phyloP scores from a whole-genome alignment of 2,329 filamentous ascomycete genomes.

The Verticillium klebahnii region DNA sequence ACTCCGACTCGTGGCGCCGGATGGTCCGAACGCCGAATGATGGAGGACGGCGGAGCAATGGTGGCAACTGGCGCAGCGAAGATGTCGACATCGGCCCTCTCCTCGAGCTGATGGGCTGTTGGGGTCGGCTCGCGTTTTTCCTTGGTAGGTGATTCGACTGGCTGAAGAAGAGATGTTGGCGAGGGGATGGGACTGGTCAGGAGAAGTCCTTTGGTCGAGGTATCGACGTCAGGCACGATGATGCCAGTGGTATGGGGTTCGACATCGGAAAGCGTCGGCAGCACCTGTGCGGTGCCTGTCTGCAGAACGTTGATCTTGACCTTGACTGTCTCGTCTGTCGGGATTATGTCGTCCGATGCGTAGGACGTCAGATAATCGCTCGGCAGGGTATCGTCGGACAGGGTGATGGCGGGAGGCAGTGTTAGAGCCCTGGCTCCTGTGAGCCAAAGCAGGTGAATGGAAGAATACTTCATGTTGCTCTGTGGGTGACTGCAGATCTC shows the following conservation, averaged over 20 bases:
- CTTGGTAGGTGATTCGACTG: not conserved
- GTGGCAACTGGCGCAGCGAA: not conserved
- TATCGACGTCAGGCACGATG: not conserved
- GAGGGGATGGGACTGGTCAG: not conserved
- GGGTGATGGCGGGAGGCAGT: not conserved
- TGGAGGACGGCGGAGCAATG: not conserved
- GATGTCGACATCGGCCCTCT: not conserved
- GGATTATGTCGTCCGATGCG: not conserved
- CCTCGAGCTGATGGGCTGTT: not conserved
- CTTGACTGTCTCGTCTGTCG: not conserved
- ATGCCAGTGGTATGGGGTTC: constrained; percentile 1
- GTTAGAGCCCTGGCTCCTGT: not conserved
- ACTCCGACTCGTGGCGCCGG: not conserved
- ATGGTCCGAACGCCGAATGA: not conserved
- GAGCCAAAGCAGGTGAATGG: not conserved
- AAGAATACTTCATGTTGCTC: not conserved
- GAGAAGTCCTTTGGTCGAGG: not conserved
- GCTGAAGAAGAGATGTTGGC: constrained; percentile 1
- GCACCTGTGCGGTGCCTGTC: not conserved
- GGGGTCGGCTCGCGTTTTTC: not conserved
- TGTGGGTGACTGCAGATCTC: not conserved
- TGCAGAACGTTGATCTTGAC: not conserved
- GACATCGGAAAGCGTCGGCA: constrained; percentile 1
- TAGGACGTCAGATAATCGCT: not conserved
- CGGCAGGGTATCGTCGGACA: not conserved